Percentiles rank a stretch among this genome's conserved stretches.
These are phyloP conservation scores for Fraxinus sp. DNA, from an alignment of 305 asterid genomes.

Conservation along the genomic window DNA sequence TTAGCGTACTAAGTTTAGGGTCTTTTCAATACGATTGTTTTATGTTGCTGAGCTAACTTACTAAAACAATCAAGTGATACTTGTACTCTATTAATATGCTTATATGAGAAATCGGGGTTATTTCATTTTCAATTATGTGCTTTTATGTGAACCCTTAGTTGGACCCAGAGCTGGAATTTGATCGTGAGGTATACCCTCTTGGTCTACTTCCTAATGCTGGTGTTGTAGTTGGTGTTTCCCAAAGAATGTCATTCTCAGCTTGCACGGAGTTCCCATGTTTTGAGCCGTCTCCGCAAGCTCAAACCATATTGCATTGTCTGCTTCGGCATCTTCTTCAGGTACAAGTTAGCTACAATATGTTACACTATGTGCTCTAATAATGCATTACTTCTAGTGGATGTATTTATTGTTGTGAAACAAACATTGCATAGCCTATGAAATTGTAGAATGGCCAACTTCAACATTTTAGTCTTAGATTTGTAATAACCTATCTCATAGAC, in stretches of 20 bases:
- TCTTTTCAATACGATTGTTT: neutral
- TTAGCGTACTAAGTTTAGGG: neutral
- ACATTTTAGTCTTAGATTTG: neutral
- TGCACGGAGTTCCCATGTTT: conserved; percentile 99
- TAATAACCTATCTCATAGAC: neutral
- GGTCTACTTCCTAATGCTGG: conserved; percentile 98
- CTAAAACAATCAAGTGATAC: neutral
- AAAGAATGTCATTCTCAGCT: conserved; percentile 97
- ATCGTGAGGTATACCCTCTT: conserved; percentile 97
- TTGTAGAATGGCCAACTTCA: neutral
- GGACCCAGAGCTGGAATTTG: conserved; percentile 99
- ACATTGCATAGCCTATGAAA: neutral
- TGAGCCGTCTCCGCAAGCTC: conserved; percentile 99
- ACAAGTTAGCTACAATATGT: conserved; percentile 18
- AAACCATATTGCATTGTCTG: conserved; percentile 94
- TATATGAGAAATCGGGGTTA: neutral
- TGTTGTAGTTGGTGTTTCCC: conserved; percentile 97
- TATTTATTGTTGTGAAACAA: neutral
- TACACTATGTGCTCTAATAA: neutral
- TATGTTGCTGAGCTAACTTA: neutral
- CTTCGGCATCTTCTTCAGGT: conserved; percentile 99
- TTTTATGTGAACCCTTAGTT: conserved; percentile 55
- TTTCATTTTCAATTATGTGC: conserved; percentile 25
- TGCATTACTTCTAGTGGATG: neutral
- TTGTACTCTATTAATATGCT: conserved; percentile 5